These are phyloP conservation scores for Davidsoniella eucalypti DNA, from an alignment of 2,329 filamentous ascomycete genomes.

Conservation along the genomic window DNA sequence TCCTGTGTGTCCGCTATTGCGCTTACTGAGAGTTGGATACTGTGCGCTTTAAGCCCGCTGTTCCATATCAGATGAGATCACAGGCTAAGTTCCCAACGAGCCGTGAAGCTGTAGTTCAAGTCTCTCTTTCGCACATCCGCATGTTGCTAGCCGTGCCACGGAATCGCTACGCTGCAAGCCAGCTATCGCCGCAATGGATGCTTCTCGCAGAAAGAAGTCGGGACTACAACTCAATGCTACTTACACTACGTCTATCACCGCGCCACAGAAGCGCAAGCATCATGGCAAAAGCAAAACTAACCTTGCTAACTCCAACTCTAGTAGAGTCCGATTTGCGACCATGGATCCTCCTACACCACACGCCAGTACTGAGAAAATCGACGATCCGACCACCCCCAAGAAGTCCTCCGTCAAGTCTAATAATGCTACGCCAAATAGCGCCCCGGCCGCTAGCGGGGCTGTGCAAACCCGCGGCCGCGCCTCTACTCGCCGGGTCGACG, in stretches of 20 bases:
- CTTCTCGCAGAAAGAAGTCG: background rate
- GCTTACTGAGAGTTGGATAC: too few relatives aligned
- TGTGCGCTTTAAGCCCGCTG: too few relatives aligned
- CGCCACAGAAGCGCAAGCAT: background rate
- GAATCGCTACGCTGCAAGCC: too few relatives aligned
- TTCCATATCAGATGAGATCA: too few relatives aligned
- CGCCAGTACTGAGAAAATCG: constrained; percentile 10
- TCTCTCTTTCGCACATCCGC: too few relatives aligned
- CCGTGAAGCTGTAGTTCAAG: too few relatives aligned
- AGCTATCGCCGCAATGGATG: background rate
- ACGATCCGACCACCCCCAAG: constrained; percentile 10
- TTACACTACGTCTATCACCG: too few relatives aligned
- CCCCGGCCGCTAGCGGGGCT: constrained; percentile 21
- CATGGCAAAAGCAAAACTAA: constrained; percentile 2
- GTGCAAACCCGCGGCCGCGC: constrained; percentile 19
- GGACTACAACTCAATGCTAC: too few relatives aligned
- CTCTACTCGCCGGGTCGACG: constrained; percentile 24
- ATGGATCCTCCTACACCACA: constrained; percentile 7
- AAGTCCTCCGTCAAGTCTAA: constrained; percentile 2
- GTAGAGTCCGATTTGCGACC: constrained; percentile 5
- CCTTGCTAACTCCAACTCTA: background rate
- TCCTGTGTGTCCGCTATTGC: too few relatives aligned
- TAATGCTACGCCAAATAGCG: constrained; percentile 25
- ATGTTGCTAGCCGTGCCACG: too few relatives aligned
- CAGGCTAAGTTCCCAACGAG: too few relatives aligned